These are phyloP conservation scores for Rosa rugosa DNA, from an alignment of 306 rosid species.

Conservation along the genomic window DNA sequence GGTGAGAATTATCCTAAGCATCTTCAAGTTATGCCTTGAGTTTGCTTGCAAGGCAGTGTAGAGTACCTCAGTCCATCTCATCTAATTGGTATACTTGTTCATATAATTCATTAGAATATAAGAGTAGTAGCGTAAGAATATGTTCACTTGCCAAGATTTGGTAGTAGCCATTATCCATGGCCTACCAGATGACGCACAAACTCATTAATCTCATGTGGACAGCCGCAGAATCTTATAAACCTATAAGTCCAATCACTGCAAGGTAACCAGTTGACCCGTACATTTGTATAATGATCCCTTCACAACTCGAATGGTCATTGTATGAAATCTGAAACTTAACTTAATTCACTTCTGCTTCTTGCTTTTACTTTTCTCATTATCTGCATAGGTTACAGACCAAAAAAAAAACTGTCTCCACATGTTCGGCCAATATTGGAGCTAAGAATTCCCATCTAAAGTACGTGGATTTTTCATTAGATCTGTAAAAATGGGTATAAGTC, in stretches of 20 bases:
- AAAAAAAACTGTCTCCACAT: no score
- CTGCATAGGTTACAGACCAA: no score
- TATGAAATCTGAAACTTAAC: not conserved
- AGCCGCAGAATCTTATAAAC: not conserved
- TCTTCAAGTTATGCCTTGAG: not conserved
- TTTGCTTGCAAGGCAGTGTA: not conserved
- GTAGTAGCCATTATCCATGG: not conserved
- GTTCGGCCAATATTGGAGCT: no score
- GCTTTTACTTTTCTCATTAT: not conserved
- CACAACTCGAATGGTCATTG: slow-evolving; percentile 1
- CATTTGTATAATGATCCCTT: not conserved
- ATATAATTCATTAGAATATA: not conserved
- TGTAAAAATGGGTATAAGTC: no score
- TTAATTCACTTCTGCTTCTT: not conserved
- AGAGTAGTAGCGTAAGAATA: no score
- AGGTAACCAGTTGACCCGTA: not conserved
- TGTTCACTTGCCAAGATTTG: not conserved
- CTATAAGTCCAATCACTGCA: not conserved
- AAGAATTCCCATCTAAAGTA: no score
- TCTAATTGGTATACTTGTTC: not conserved
- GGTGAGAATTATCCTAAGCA: not conserved
- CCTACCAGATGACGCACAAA: not conserved
- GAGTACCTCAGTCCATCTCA: not conserved
- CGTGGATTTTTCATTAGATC: no score
- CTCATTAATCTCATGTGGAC: not conserved